Evolutionary conservation across 2,329 filamentous ascomycete genomes (phyloP), one percentile per base, ranked within the genome.

Genomic region (Colletotrichum endophyticum): DNA sequence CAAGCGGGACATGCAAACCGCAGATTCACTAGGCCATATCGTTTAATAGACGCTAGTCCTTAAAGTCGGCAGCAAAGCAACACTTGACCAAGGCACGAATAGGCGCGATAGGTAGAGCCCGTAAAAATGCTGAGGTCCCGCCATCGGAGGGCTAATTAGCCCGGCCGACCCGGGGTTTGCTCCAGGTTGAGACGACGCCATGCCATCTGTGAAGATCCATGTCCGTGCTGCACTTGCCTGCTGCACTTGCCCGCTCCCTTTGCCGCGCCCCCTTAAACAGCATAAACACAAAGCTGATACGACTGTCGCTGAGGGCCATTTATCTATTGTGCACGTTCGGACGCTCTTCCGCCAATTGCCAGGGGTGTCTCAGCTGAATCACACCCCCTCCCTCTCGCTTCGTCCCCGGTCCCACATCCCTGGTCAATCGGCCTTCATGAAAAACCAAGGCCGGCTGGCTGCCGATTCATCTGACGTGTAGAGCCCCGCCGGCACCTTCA

Each of bases 401-500:
- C 61, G n/a, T 34, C 59, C 59, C 27, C 28, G 11, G 39, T 44
- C 34, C 19, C 36, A 39, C 39, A 63, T 70, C 57, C 68, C 57
- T 70, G 68, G 32, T 75, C 68, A 74, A 62, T 68, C 74, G 49
- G 59, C 61, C 56, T 74, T 77, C 62, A 68, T 49, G 73, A 84
- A 88, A 75, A 88, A 87, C 87, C 87, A 89, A 27, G 87, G 88
- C 78, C 70, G 72, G 69, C 73, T 79, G 71, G 75, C 63, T 71
- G 74, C 67, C 64, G 27, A 68, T 61, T 81, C 80, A 72, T 84
- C 82, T 64, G 79, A 78, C 78, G 79, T 84, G 16, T 92, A 92
- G 71, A 79, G 80, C 69, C 86, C 84, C 19, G 89, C 91, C 15
- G 94, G 94, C 77, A 88, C 84, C 80, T 88, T 81, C 87, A 95